Evolutionary conservation across 148 eudicot species (phyloP).

Genomic region (Salicornia ramosissima): DNA sequence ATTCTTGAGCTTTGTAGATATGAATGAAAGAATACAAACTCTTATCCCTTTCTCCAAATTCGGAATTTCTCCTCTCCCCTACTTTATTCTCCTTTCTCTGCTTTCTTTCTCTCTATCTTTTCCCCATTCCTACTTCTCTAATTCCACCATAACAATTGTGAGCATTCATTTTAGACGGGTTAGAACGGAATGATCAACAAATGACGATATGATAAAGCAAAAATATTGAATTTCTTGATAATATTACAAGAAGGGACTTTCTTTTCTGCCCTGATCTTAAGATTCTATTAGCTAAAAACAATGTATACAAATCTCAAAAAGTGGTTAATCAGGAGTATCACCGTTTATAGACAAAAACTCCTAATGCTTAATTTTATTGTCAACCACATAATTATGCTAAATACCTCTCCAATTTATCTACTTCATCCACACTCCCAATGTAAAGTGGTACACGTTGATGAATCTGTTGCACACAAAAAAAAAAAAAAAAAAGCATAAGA

Average conservation of each 20-base stretch:
- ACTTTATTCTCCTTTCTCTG: no score
- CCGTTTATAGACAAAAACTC: neutral
- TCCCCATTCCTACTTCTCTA: no score
- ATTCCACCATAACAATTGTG: no score
- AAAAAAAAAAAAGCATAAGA: no score
- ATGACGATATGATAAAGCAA: no score
- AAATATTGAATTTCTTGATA: neutral
- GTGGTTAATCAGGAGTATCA: neutral
- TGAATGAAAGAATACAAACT: no score
- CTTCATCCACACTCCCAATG: conserved; percentile 86
- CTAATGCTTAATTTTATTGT: neutral
- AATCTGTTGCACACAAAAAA: conserved; percentile 45
- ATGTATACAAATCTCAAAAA: neutral
- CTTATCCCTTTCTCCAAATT: no score
- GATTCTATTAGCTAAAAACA: neutral
- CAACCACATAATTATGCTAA: conserved; percentile 36
- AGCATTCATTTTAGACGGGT: no score
- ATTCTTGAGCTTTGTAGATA: no score
- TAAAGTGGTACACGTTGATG: conserved; percentile 93
- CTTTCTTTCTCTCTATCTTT: no score
- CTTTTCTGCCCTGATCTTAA: neutral
- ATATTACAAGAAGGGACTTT: neutral
- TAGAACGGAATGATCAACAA: no score
- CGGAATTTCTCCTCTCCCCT: no score
- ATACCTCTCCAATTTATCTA: conserved; percentile 87